Evolutionary conservation across 768 basidiomycete species (phyloP), one percentile per base, ranked within the genome.

Genomic region (Pleurotus tuoliensis): DNA sequence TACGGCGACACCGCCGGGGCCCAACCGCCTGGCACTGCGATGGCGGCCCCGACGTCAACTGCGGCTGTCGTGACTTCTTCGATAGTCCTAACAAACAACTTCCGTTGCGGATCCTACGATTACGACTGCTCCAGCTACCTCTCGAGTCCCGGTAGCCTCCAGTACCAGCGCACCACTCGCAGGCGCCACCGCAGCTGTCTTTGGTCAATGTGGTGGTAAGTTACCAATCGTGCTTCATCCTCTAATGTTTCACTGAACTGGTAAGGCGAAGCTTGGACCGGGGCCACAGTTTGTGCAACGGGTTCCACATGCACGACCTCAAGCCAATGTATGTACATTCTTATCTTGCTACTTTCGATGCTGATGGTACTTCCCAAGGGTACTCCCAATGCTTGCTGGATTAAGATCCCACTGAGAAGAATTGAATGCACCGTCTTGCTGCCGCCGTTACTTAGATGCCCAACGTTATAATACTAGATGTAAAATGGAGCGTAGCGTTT

Each of bases 1-100:
- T 82, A 76, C 59, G 82, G 78, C 0, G 78, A 81, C 58, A 59
- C 66, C 9, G 16, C 48, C 2, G 48, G 48, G 9, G 54, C 59
- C 63, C 61, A 55, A 65, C 61, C 54, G 47, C 58, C 58, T 67
- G 65, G 20, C 62, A 62, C 47, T 64, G 63, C 54, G 43, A 77
- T 63, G 83, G 74, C 18, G 84, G 72, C 59, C 78, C 73, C 67
- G 76, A 82, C 61, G 72, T 76, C 59, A 84, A 76, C 52, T 82
- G 30, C 3, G 2, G 30, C 9, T 3, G 8, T 34, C 8, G 37
- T 22, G 12, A n/a, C 39, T n/a, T 38, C 51, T 6, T 47, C 46
- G n/a, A 24, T 22, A 25, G 9, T 34, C 11, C 15, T 18, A 15
- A 8, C 22, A 12, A 15, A 8, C 22, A 12, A 39, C 39, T 24